Base-by-base conservation (phyloP, 768 basidiomycete genomes). In the Xerocomus potaroensis region DNA sequence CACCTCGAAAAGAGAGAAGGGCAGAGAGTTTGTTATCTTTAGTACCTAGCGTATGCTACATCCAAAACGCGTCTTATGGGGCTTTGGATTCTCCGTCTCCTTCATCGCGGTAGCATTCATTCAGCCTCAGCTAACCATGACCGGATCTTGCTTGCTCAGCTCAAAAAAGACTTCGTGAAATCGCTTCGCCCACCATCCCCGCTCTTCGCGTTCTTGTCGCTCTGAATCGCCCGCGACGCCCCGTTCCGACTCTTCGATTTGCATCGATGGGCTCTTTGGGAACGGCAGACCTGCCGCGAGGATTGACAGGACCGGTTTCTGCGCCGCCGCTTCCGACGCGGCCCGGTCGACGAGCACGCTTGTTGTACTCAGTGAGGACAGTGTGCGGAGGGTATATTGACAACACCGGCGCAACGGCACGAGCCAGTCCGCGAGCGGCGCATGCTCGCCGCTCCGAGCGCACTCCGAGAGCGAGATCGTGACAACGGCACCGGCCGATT, bases 211-310 rank as follows among this genome's bases (percentile, higher is more conserved):
- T 52, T 87, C 87, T 41, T 70, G 68, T 32, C 71, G 67, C 10
- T 63, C 55, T 8, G 61, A 48, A 48, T 66, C 61, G 10, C 45
- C 52, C 22, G 45, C 53, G 19, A 58, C 31, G 11, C 68, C 57
- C 3, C 65, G 62, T 14, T 67, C 64, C 14, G 58, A 52, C 34
- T 64, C 71, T 5, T 65, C 61, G 9, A 82, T 54, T 53, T 81
- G 81, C 43, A 79, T 69, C 1, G 85, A 88, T 10, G 87, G 87
- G 55, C 85, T 86, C 63, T 81, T 86, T 11, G 85, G 85, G 3
- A 87, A 55, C 4, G 86, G 84, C 5, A 74, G 49, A 3, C 76
- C 78, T 3, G 73, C 65, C 4, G 67, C 63, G 29, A 76, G 59
- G 44, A 75, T 66, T 18, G 73, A 68, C 37, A 67, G 46, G 35